Evolutionary conservation across 352 stramenopile genomes (phyloP).

Genomic region (Globisporangium cystogenes): DNA sequence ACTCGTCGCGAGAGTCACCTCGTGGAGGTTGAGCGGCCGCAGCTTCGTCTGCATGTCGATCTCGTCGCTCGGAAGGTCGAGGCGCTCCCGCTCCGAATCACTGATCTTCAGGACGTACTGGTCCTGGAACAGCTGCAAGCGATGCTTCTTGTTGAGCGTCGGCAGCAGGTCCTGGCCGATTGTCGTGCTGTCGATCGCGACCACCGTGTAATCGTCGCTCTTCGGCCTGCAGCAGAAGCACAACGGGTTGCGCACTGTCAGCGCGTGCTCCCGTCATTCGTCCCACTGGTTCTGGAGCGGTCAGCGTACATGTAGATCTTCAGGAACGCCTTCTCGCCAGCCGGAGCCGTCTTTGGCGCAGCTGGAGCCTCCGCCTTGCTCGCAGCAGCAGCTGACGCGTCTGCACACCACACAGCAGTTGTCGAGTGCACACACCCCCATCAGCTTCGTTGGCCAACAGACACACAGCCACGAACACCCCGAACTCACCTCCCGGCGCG

Average conservation of each 20-base stretch:
- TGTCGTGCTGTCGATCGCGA: slow-evolving; percentile 74
- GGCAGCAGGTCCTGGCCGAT: slow-evolving; percentile 77
- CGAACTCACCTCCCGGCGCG: slow-evolving; percentile 25
- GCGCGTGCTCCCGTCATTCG: not conserved
- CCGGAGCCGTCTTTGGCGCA: slow-evolving; percentile 34
- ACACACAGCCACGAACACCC: not conserved
- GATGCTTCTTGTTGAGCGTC: slow-evolving; percentile 86
- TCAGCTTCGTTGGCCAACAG: not conserved
- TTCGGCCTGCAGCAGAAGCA: slow-evolving; percentile 59
- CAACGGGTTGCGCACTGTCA: not conserved
- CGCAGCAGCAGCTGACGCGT: slow-evolving; percentile 4
- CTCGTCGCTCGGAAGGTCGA: slow-evolving; percentile 78
- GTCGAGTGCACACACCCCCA: not conserved
- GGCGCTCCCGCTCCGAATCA: slow-evolving; percentile 71
- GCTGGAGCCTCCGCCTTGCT: slow-evolving; percentile 27
- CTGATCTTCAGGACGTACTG: slow-evolving; percentile 89
- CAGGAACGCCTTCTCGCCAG: slow-evolving; percentile 76
- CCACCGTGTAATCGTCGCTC: slow-evolving; percentile 86
- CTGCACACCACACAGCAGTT: slow-evolving; percentile 9
- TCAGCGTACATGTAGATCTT: slow-evolving; percentile 83
- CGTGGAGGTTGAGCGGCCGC: slow-evolving; percentile 76
- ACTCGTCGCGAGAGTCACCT: slow-evolving; percentile 86
- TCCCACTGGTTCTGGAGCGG: not conserved
- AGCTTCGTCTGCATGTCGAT: slow-evolving; percentile 88
- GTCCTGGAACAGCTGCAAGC: slow-evolving; percentile 80